phyloP scores from a whole-genome alignment of 371 early-diverging fungal genomes.

The Coemansia sp. region DNA sequence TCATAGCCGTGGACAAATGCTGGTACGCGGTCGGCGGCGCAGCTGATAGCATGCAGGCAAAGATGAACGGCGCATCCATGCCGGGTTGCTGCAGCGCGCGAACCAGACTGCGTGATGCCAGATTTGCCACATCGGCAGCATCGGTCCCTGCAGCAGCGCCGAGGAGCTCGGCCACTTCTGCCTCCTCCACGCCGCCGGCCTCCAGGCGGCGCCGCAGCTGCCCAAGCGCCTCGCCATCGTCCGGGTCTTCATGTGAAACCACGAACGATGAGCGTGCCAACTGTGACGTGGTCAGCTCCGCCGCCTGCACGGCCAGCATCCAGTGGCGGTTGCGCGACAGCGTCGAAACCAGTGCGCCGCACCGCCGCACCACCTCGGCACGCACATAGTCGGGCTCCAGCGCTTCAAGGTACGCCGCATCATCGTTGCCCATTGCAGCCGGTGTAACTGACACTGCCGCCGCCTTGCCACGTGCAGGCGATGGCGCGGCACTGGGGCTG shows the following conservation, averaged over 20 bases:
- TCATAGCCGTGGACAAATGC: constrained; percentile 37
- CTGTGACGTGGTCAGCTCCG: constrained; percentile 27
- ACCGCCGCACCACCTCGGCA: constrained; percentile 16
- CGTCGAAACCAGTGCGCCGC: constrained; percentile 22
- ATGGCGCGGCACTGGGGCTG: too few relatives aligned
- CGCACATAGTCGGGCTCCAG: constrained; percentile 21
- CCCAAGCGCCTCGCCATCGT: constrained; percentile 6
- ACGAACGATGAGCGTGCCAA: constrained; percentile 40
- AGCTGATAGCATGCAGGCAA: constrained; percentile 34
- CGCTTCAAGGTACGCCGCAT: constrained; percentile 5
- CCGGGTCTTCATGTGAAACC: not conserved
- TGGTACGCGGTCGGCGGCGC: constrained; percentile 31
- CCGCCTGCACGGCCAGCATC: constrained; percentile 32
- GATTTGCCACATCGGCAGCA: constrained; percentile 8
- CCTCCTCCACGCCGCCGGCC: constrained; percentile 25
- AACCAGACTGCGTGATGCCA: constrained; percentile 20
- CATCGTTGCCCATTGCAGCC: not conserved
- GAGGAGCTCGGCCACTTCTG: constrained; percentile 18
- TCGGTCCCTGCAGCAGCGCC: not conserved
- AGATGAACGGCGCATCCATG: constrained; percentile 35
- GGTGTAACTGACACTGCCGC: not conserved
- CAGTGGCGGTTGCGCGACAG: constrained; percentile 35
- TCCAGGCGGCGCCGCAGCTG: constrained; percentile 22
- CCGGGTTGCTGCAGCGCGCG: constrained; percentile 43
- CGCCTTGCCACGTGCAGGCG: constrained; percentile 2